Conservation (phyloP, 306 rosid genomes). For the Lithocarpus polystachyus region DNA sequence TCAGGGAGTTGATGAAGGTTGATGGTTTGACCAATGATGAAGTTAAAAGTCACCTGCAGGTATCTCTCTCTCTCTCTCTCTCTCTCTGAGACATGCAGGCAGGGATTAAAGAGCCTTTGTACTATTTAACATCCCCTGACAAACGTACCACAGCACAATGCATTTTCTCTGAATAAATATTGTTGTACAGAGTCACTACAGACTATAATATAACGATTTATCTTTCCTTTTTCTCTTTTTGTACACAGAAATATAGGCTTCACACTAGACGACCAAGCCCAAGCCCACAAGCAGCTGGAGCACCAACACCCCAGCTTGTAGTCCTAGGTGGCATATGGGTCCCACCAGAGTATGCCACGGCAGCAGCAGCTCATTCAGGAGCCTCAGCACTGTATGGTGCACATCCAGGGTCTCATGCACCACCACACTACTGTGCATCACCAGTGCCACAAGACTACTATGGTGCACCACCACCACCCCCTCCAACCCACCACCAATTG, state of each 20-base stretch:
- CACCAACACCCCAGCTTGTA: constrained; percentile 71
- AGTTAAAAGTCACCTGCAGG: constrained; percentile 99
- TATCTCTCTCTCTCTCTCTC: constrained; percentile 23
- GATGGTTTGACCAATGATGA: constrained; percentile 99
- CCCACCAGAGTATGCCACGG: constrained; percentile 78
- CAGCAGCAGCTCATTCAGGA: constrained; percentile 56
- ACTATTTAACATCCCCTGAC: constrained; percentile 22
- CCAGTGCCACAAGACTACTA: constrained; percentile 74
- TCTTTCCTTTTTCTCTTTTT: background rate
- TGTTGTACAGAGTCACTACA: background rate
- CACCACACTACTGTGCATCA: constrained; percentile 67
- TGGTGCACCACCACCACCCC: constrained; percentile 40
- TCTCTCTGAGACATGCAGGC: constrained; percentile 1
- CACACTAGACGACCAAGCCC: constrained; percentile 96
- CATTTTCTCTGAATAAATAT: constrained; percentile 6
- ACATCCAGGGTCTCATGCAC: constrained; percentile 66
- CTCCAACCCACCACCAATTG: constrained; percentile 42
- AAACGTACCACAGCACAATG: constrained; percentile 24
- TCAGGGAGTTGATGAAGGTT: constrained; percentile 98
- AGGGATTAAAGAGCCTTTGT: constrained; percentile 19
- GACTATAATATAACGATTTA: background rate
- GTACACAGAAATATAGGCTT: constrained; percentile 84
- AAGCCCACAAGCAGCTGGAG: constrained; percentile 69
- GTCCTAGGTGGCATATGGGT: constrained; percentile 97
- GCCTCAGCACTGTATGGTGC: constrained; percentile 59